Conservation (phyloP, 1,139 yeast genomes). For the Zygoascus sp. region DNA sequence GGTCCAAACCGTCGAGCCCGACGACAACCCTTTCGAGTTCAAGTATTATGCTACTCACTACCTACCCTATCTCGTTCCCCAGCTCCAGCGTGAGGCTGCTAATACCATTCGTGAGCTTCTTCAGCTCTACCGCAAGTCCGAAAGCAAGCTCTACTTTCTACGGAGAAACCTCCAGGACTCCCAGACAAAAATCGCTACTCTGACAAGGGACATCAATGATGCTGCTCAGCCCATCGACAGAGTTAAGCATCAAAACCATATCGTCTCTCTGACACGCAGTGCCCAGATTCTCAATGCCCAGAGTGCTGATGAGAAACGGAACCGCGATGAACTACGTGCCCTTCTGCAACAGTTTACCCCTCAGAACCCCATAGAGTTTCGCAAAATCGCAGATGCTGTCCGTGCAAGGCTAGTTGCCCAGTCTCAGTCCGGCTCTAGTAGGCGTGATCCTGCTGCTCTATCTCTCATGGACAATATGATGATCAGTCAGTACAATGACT, state of each 20-base stretch:
- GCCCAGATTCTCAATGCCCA: conserved; percentile 6
- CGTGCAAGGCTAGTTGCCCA: neutral
- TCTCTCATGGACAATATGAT: conserved; percentile 3
- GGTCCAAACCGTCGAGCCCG: neutral
- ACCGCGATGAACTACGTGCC: neutral
- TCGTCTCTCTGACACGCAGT: neutral
- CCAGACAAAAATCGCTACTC: neutral
- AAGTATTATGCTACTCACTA: conserved; percentile 4
- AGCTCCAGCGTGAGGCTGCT: conserved; percentile 2
- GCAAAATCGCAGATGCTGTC: neutral
- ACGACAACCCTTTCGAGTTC: conserved; percentile 4
- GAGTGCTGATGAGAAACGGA: conserved; percentile 3
- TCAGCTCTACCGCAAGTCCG: conserved; percentile 3
- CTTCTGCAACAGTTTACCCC: neutral
- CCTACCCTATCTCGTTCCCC: conserved; percentile 5
- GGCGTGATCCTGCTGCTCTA: neutral
- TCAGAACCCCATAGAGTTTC: neutral
- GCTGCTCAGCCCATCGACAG: neutral
- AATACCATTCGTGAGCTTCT: conserved; percentile 1
- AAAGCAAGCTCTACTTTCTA: conserved; percentile 6
- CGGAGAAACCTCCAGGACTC: conserved; percentile 5
- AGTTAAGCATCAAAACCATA: neutral
- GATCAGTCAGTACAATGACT: neutral
- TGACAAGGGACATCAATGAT: neutral
- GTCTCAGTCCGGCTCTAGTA: neutral